Conservation (phyloP, 768 basidiomycete species). For the Lactarius evosmus region DNA sequence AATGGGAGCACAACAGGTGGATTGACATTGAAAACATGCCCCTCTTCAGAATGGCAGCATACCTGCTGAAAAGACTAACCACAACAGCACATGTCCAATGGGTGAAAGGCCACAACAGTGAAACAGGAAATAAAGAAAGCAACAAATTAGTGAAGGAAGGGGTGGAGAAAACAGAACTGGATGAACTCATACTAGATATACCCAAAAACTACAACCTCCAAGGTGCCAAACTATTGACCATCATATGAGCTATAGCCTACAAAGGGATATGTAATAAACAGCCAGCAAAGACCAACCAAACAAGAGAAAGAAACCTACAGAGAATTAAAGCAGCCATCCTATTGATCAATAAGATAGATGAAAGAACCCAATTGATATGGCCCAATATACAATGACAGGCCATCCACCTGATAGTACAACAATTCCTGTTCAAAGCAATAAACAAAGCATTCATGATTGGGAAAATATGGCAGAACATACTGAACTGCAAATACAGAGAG, state of each 20-base stretch:
- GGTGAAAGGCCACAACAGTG: constrained; percentile 1
- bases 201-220: too few species aligned
- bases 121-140: neutral
- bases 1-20: constrained; percentile 3
- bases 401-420: neutral
- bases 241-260: neutral
- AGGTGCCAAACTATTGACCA: neutral
- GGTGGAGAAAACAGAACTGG: neutral
- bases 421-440: constrained; percentile 4
- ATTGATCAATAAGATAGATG: neutral
- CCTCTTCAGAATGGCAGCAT: neutral
- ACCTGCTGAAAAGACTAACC: neutral
- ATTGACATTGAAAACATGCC: neutral
- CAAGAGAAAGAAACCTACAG: too few species aligned
- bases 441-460: neutral
- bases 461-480: neutral
- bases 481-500: neutral
- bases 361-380: neutral
- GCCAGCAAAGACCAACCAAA: fast-evolving
- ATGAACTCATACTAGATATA: fast-evolving
- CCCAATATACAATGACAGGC: too few species aligned
- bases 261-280: neutral
- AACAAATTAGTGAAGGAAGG: neutral
- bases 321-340: too few species aligned
- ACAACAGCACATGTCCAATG: neutral